These are phyloP conservation scores for Endogone sp. DNA, from an alignment of 192 early-diverging fungal genomes.

Conservation along the genomic window DNA sequence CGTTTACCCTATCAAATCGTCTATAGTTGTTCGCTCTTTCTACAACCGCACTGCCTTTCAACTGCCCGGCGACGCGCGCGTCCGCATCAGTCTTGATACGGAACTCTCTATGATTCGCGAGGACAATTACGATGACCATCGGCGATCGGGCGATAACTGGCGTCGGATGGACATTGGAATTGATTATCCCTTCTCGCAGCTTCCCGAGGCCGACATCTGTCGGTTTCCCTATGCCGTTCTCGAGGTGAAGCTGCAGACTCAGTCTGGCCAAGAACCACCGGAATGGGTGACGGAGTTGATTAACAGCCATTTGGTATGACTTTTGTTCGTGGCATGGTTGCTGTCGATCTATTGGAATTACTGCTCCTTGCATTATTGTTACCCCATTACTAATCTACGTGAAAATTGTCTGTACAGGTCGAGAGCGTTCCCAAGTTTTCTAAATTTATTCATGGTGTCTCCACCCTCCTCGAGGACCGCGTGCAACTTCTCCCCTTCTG, in stretches of 20 bases:
- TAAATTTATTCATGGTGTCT: constrained; percentile 95
- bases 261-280: constrained; percentile 85
- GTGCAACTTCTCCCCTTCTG: constrained; percentile 90
- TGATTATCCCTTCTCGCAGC: constrained; percentile 87
- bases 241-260: constrained; percentile 97
- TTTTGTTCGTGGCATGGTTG: background rate
- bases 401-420: constrained; percentile 35
- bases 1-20: background rate
- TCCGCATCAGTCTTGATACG: constrained; percentile 97
- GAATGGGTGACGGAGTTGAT: constrained; percentile 92
- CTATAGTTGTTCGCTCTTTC: constrained; percentile 82
- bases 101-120: constrained; percentile 96
- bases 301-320: constrained; percentile 69
- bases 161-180: constrained; percentile 89
- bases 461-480: constrained; percentile 77
- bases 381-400: too few relatives aligned
- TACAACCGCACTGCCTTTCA: constrained; percentile 99
- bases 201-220: constrained; percentile 79
- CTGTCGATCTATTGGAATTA: too few relatives aligned
- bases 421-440: constrained; percentile 96
- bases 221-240: constrained; percentile 96
- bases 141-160: constrained; percentile 88
- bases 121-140: constrained; percentile 74
- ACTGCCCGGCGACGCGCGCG: constrained; percentile 95
- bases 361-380: too few relatives aligned